Conservation (phyloP, 805 yeast genomes). For the Kodamaea nitidulidarum region DNA sequence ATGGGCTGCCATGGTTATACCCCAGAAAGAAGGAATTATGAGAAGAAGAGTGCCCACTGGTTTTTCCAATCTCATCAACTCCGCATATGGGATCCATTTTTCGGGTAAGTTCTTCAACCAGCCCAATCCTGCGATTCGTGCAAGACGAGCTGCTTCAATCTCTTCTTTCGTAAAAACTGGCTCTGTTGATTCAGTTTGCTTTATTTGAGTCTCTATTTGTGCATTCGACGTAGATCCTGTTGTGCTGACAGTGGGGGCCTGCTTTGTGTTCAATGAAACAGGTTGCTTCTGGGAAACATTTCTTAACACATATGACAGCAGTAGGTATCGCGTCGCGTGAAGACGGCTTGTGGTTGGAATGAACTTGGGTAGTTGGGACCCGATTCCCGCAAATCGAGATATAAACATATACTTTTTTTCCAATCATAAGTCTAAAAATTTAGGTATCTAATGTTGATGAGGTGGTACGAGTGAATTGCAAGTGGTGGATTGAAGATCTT, state of each 20-base stretch:
- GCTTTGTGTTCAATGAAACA: too few relatives aligned
- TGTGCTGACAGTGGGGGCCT: too few relatives aligned
- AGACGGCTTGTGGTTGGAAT: background rate
- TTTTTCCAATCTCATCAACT: slow-evolving; percentile 83
- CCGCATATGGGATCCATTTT: slow-evolving; percentile 83
- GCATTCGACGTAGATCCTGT: too few relatives aligned
- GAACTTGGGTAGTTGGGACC: background rate
- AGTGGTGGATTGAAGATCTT: too few relatives aligned
- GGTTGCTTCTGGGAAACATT: background rate
- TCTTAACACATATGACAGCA: background rate
- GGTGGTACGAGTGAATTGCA: too few relatives aligned
- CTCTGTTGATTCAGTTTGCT: background rate
- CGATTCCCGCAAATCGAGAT: too few relatives aligned
- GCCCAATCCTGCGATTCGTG: slow-evolving; percentile 42
- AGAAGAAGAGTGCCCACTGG: slow-evolving; percentile 94
- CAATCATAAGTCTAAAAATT: too few relatives aligned
- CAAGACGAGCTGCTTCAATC: slow-evolving; percentile 46
- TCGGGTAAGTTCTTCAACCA: slow-evolving; percentile 63
- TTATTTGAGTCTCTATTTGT: too few relatives aligned
- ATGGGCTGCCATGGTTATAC: slow-evolving; percentile 84
- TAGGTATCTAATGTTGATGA: too few relatives aligned
- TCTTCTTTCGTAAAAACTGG: slow-evolving; percentile 36
- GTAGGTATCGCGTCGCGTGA: slow-evolving; percentile 1
- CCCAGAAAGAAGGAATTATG: slow-evolving; percentile 86
- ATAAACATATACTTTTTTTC: too few relatives aligned